Evolutionary conservation across 768 basidiomycete species (phyloP), one percentile per base, ranked within the genome.

Genomic region (Phaeotremella skinneri): DNA sequence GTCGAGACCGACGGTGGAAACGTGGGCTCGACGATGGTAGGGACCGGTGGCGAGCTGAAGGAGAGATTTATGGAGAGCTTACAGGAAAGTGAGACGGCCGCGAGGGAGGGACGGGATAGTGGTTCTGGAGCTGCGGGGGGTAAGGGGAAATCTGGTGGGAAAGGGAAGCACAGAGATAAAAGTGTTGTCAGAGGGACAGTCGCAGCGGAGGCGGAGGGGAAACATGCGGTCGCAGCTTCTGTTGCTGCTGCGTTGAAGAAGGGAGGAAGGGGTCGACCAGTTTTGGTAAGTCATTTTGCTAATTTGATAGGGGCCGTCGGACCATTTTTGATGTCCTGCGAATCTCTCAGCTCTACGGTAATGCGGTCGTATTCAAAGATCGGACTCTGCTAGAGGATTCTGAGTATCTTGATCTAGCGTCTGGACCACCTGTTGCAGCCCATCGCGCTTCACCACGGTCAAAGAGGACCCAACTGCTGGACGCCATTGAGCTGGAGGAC

Each of bases 1-100:
- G 23, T 51, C 47, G 11, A 30, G 30, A 0, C 43, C 26, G 27
- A 14, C 31, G 23, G 47, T 47, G n/a, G n/a, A n/a, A n/a, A n/a
- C n/a, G n/a, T n/a, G n/a, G n/a, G 55, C 45, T 16, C 30, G 41
- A 9, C 43, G 7, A 45, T 9, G 7, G n/a, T 39, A 39, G 37
- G n/a, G n/a, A n/a, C n/a, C n/a, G 13, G 58, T 53, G 66, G 66
- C 13, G 69, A 69, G 34, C 55, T 75, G 23, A 75, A 75, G 50
- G 75, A 76, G 56, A 56, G 73, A 26, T 73, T 76, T 56, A 72
- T 76, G 61, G 75, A 76, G 56, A 66, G 70, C 21, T 54, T 76
- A 49, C 61, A 45, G 20, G 43, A 45, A 21, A 45, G 62, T 14
- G 66, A 71, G 49, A 23, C 66, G 7, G 55, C 55, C 26, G 34